Evolutionary conservation across 2,329 filamentous ascomycete species (phyloP), one percentile per base, ranked within the genome.

Genomic region (Lasiodiplodia sp.): DNA sequence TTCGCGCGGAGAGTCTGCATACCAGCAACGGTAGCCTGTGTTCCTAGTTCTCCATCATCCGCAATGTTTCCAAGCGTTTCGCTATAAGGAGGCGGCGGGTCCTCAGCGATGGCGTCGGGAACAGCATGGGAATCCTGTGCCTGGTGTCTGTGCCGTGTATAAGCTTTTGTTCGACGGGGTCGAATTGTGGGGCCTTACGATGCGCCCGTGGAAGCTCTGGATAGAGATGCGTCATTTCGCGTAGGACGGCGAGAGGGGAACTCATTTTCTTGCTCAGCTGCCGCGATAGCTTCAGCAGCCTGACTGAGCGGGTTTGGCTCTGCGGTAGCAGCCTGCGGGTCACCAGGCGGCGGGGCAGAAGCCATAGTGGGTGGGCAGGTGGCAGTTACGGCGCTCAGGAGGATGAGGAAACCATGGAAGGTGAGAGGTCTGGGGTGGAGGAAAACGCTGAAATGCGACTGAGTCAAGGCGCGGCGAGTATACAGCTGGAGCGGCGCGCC

Each of bases 11-110:
- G 37, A n/a, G 18, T 5, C 11, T 18, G n/a, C 28, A 31, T 31
- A 70, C 69, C 69, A 21, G 70, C 70, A 79, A 84, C 82, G 74
- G 76, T 82, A 79, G 85, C 86, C 79, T 85, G 86, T 11, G 80
- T 80, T 58, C 80, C 79, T 49, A 81, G 69, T 44, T 76, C 73
- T 44, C 78, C 78, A 40, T 81, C 78, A 68, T 78, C 75, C 23
- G 71, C 68, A 31, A 82, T 77, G 58, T 80, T 78, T 66, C 81
- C 80, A 38, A 79, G 79, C 12, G 74, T 71, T 40, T 82, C 80
- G 68, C 76, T 81, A 70, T 83, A 82, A 55, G 80, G 74, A 52
- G 79, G 81, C 37, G 79, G 80, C 31, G 79, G 28, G 4, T 68
- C 55, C 38, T 18, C 49, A 16, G 47, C 34, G 34, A 55, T 37